phyloP scores from a whole-genome alignment of 2,329 filamentous ascomycete species.

The Pseudogymnoascus sp. region DNA sequence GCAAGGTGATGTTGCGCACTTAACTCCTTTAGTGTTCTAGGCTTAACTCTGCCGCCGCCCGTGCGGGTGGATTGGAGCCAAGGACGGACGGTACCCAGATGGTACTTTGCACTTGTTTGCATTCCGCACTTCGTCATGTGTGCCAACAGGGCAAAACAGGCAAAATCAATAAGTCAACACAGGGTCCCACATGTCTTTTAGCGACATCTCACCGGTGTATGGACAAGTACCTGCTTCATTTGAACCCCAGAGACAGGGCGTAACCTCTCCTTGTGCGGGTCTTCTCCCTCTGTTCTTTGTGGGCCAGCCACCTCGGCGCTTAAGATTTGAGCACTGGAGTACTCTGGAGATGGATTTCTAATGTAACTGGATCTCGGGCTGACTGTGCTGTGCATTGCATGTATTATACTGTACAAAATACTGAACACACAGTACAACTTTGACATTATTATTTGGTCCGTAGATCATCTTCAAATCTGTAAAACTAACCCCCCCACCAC shows the following conservation, averaged over 20 bases:
- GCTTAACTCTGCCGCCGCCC: conserved; percentile 2
- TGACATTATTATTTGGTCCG: neutral
- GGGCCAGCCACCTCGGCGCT: neutral
- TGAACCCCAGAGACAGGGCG: neutral
- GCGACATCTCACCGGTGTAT: neutral
- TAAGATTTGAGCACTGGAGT: neutral
- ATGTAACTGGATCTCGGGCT: neutral
- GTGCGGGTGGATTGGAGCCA: conserved; percentile 7
- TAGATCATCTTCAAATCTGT: conserved; percentile 3
- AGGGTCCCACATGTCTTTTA: neutral
- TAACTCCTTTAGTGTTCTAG: conserved; percentile 7
- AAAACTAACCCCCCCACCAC: neutral
- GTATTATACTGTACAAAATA: neutral
- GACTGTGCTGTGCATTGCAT: neutral
- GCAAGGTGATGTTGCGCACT: conserved; percentile 1
- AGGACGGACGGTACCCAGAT: neutral
- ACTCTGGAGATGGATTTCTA: neutral
- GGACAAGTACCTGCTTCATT: conserved; percentile 1
- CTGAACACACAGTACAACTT: neutral
- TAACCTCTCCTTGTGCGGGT: neutral
- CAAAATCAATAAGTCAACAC: neutral
- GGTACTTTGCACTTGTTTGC: neutral
- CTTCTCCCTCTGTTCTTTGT: neutral
- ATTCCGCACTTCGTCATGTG: neutral
- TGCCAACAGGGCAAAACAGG: neutral